Conservation (phyloP, 192 early-diverging fungal species). For the Dissophora ornata region DNA sequence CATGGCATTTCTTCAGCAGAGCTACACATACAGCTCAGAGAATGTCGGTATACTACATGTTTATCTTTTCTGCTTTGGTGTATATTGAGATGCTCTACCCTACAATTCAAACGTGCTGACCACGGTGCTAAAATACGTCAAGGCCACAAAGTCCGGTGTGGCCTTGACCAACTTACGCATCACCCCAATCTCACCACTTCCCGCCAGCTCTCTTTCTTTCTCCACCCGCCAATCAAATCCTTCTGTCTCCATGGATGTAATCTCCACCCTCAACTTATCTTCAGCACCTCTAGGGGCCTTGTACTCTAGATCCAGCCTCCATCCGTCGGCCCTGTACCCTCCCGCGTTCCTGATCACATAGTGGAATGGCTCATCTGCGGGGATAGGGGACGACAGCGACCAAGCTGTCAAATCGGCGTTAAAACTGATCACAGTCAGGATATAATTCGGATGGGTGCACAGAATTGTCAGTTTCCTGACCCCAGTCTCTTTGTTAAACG, state of each 20-base stretch:
- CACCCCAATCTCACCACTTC: slow-evolving; percentile 26
- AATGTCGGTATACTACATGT: no score
- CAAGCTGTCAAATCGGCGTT: slow-evolving; percentile 65
- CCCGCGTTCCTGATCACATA: slow-evolving; percentile 59
- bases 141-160: slow-evolving; percentile 20
- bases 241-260: slow-evolving; percentile 30
- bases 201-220: slow-evolving; percentile 20
- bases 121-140: slow-evolving; percentile 28
- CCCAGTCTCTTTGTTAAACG: slow-evolving; percentile 59
- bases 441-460: slow-evolving; percentile 56
- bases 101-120: slow-evolving; percentile 14
- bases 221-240: slow-evolving; percentile 26
- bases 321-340: slow-evolving; percentile 26
- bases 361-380: slow-evolving; percentile 33
- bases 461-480: slow-evolving; percentile 57
- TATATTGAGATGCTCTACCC: no score
- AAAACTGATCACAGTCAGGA: slow-evolving; percentile 72
- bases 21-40: no score
- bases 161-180: slow-evolving; percentile 29
- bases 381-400: slow-evolving; percentile 58
- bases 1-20: no score
- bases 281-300: neutral
- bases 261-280: slow-evolving; percentile 22
- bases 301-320: slow-evolving; percentile 43
- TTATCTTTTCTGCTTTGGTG: no score